Base-by-base conservation (phyloP, 208 protist genomes). In the Trypanosoma congolense region DNA sequence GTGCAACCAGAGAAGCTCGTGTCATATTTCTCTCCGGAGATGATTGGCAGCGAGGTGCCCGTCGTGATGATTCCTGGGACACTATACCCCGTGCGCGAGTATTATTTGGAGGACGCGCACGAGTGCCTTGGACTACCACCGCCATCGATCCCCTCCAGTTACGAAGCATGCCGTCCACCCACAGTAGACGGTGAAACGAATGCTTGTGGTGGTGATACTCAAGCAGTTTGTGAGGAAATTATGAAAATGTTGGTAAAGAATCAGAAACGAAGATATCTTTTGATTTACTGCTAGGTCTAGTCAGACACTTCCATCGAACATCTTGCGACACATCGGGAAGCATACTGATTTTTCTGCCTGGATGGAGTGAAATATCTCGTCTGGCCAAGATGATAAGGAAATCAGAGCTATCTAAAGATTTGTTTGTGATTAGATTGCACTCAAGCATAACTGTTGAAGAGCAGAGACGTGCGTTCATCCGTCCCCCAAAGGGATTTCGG, bases 401-500 rank as follows among this genome's bases (percentile, higher is more conserved):
- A 6, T 80, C 65, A 3, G 22, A 46, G 2, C 41, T 77, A 31
- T 68, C 67, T 10, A 61, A 60, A 28, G 68, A 92, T 36, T 69
- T 96, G 14, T 83, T 72, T 18, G 69, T 96, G 31, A 47, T 96
- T 31, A 76, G 87, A 66, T 83, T 97, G 38, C 93, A 97, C 64
- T 87, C 90, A 1, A 84, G 64, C n/a, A 67, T 98, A n/a, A 84
- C 87, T 6, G 75, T 73, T 24, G 73, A 88, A 30, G 77, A 92
- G 28, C 96, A 97, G 72, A 75, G 84, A 59, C 81, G 87, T 33
- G 93, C 97, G 1, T 98, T 98, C 70, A 62, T 77, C 1, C 77
- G 75, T 22, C 69, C 93, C 12, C 89, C 90, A 24, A 55, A 62
- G 44, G 53, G 77, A 21, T 82, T 69, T 49, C 68, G 90, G 26